A percentile compares a stretch with the other conserved stretches of the same genome.
These are phyloP conservation scores for Xylaria scruposa DNA, from an alignment of 495 filamentous ascomycete species.

Conservation along the genomic window DNA sequence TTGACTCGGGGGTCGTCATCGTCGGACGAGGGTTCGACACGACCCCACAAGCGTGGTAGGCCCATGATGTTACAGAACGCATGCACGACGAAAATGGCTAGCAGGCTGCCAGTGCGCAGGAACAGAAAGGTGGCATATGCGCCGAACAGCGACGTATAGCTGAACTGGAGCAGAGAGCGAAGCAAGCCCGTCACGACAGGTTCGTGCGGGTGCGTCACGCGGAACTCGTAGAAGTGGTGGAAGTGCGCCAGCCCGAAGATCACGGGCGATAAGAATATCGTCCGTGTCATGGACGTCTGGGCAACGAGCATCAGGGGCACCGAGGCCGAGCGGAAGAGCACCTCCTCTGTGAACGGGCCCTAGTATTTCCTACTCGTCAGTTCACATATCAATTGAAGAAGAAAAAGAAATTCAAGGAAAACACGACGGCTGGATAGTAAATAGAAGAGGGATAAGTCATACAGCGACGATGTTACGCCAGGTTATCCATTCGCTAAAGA, in stretches of 20 bases:
- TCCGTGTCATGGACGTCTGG: conserved; percentile 58
- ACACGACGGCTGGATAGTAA: conserved; percentile 1
- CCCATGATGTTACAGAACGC: conserved; percentile 94
- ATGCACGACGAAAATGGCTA: conserved; percentile 76
- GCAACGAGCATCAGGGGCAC: conserved; percentile 84
- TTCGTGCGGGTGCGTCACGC: conserved; percentile 76
- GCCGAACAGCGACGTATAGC: conserved; percentile 93
- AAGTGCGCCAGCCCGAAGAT: conserved; percentile 96
- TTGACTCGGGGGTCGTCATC: conserved; percentile 22
- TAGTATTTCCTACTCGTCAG: conserved; percentile 40
- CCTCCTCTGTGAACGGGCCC: conserved; percentile 91
- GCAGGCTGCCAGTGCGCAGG: conserved; percentile 80
- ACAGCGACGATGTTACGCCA: conserved; percentile 64
- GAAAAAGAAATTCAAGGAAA: background rate
- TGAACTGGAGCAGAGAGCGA: conserved; percentile 81
- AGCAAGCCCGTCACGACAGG: conserved; percentile 64
- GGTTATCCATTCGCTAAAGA: conserved; percentile 55
- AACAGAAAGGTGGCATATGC: conserved; percentile 93
- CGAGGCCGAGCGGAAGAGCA: conserved; percentile 87
- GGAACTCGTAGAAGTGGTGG: conserved; percentile 96
- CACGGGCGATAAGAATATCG: conserved; percentile 81
- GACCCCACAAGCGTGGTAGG: conserved; percentile 84
- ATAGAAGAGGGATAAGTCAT: conserved; percentile 32
- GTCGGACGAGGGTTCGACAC: conserved; percentile 58
- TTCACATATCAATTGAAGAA: background rate